These are phyloP conservation scores for Amanita rubescens DNA, from an alignment of 768 basidiomycete species.

Conservation along the genomic window DNA sequence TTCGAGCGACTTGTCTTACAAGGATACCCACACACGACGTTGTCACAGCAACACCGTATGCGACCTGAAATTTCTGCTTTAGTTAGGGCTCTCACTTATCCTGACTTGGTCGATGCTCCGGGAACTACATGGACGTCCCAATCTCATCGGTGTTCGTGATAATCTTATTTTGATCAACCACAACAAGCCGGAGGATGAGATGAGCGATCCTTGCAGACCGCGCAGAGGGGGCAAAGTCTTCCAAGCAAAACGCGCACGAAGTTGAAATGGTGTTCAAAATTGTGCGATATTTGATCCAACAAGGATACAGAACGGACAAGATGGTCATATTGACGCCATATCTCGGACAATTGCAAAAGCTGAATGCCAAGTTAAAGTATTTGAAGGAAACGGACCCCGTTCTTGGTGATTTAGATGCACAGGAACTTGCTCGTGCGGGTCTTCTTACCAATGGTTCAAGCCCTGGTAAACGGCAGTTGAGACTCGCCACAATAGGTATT, in stretches of 20 bases:
- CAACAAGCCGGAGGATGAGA: conserved; percentile 43
- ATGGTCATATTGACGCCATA: conserved; percentile 67
- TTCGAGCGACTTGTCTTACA: conserved; percentile 62
- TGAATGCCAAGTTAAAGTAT: conserved; percentile 36
- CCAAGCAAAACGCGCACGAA: conserved; percentile 57
- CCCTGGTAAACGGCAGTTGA: conserved; percentile 36
- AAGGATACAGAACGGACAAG: conserved; percentile 55
- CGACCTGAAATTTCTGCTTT: conserved; percentile 63
- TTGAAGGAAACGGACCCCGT: conserved; percentile 43
- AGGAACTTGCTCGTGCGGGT: conserved; percentile 52
- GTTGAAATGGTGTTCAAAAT: conserved; percentile 60
- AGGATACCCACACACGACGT: conserved; percentile 53
- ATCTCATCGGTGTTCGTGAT: conserved; percentile 46
- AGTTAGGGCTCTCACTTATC: conserved; percentile 57
- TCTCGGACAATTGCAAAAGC: conserved; percentile 51
- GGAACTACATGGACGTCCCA: conserved; percentile 39
- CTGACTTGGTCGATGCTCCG: conserved; percentile 49
- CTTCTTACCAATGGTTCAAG: conserved; percentile 35
- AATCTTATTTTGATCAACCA: conserved; percentile 62
- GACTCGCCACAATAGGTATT: conserved; percentile 59
- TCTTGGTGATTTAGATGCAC: conserved; percentile 54
- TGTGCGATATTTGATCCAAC: conserved; percentile 56
- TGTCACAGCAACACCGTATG: conserved; percentile 63
- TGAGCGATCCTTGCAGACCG: conserved; percentile 32
- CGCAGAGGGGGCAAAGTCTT: conserved; percentile 41